Evolutionary conservation across 2,329 filamentous ascomycete genomes (phyloP), one percentile per base, ranked within the genome.

Genomic region (Ophiostoma sp.): DNA sequence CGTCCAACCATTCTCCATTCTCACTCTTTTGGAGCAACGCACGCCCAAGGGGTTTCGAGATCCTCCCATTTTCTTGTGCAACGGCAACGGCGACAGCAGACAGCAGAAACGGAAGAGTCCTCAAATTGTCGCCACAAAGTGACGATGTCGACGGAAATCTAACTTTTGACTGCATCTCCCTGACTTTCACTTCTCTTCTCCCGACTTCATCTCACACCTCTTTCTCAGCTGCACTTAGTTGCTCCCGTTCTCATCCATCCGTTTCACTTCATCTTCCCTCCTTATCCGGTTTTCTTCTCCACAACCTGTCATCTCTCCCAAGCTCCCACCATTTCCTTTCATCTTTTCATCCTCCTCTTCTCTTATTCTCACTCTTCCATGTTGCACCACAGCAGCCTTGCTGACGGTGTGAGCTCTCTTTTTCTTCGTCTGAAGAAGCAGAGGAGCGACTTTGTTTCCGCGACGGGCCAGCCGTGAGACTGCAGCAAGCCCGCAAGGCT

Each of bases 21-120:
- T 12, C 19, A 11, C 33, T 12, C 31, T 31, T 48, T 42, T 33
- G 19, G 59, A 42, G 33, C 59, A 33, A 68, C 36, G 59, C 59
- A 63, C n/a, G n/a, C n/a, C 64, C 42, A 69, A 69, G 66, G 28
- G 66, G 42, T 42, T 42, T 42, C 22, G 36, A 66, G 61, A 66
- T 66, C 36, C 19, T 15, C n/a, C n/a, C 28, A 31, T 52, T 52
- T 50, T 31, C 64, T 33, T 52, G 45, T 52, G 45, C 66, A 55
- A 52, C 66, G 28, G 45, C 42, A 17, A 48, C 42, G 42, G 39
- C 39, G 15, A 19, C 42, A 42, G 39, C 39, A 11, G 12, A 45
- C 9, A 45, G 39, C 9, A n/a, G 25, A 36, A 68, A 52, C 19
- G 25, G 25, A 48, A 39, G 7, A 50, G 33, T n/a, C 42, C 28